Evolutionary conservation across 495 filamentous ascomycete genomes (phyloP).

Genomic region (Stereocaulon alpinum): DNA sequence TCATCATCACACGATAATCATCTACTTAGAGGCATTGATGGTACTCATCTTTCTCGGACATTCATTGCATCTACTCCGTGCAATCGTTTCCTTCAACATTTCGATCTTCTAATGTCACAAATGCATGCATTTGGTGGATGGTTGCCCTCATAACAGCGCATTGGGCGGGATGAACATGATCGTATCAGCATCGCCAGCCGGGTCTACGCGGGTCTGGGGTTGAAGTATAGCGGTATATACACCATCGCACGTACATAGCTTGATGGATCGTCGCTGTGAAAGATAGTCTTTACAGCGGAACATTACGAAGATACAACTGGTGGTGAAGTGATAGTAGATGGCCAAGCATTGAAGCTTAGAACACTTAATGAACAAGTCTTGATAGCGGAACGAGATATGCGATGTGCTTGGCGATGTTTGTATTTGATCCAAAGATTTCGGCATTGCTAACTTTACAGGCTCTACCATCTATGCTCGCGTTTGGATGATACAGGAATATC

Average conservation of each 20-base stretch:
- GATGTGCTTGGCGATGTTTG: neutral
- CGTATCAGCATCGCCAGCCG: neutral
- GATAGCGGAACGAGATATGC: neutral
- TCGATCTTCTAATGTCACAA: neutral
- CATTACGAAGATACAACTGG: neutral
- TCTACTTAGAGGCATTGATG: neutral
- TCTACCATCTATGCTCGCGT: neutral
- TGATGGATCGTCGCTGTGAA: neutral
- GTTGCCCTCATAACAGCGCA: neutral
- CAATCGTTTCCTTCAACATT: neutral
- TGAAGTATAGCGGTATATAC: neutral
- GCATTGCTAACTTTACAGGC: neutral
- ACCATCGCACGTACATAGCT: constrained; percentile 1
- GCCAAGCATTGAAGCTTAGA: constrained; percentile 2
- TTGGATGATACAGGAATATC: no score
- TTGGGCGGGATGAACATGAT: neutral
- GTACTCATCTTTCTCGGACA: neutral
- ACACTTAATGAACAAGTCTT: neutral
- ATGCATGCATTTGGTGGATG: neutral
- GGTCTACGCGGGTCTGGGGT: neutral
- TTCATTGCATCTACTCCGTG: neutral
- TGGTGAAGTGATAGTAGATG: constrained; percentile 3
- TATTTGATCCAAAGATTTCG: no score
- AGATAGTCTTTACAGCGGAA: neutral
- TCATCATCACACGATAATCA: constrained; percentile 64